Evolutionary conservation across 116 monocot genomes (phyloP).

Genomic region (Papilionanthe hybrid): DNA sequence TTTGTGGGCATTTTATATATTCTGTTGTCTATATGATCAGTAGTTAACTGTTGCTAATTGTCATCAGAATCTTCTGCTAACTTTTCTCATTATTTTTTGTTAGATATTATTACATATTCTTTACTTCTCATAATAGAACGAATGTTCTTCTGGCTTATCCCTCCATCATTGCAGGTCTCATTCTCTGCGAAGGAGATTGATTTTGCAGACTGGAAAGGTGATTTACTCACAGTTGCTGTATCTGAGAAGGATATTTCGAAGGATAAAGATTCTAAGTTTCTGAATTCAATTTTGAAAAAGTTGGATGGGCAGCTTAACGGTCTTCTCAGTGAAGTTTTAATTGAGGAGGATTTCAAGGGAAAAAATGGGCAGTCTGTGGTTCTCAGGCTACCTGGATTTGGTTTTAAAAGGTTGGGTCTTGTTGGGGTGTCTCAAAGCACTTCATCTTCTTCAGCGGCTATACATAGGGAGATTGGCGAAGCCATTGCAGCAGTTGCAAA

Average conservation of each 20-base stretch:
- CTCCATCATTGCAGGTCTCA: constrained; percentile 40
- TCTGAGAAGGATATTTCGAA: constrained; percentile 80
- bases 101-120: background rate
- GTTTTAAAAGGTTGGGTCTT: constrained; percentile 68
- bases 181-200: constrained; percentile 78
- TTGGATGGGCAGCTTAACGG: constrained; percentile 70
- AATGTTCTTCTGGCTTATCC: background rate
- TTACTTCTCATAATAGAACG: background rate
- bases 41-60: background rate
- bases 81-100: background rate
- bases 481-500: constrained; percentile 72
- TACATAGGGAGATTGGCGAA: constrained; percentile 63
- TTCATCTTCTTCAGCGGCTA: constrained; percentile 19
- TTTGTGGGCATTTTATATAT: background rate
- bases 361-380: constrained; percentile 80
- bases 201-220: constrained; percentile 85
- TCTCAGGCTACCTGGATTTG: constrained; percentile 68
- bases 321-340: constrained; percentile 54
- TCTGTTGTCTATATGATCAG: background rate
- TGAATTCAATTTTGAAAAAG: constrained; percentile 59
- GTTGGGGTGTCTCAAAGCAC: constrained; percentile 55
- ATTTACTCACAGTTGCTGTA: constrained; percentile 76
- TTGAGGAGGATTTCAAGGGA: constrained; percentile 90
- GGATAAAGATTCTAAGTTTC: constrained; percentile 64
- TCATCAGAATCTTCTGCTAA: background rate